These are phyloP conservation scores for Ramalina peruviana DNA, from an alignment of 495 filamentous ascomycete species.

Conservation along the genomic window DNA sequence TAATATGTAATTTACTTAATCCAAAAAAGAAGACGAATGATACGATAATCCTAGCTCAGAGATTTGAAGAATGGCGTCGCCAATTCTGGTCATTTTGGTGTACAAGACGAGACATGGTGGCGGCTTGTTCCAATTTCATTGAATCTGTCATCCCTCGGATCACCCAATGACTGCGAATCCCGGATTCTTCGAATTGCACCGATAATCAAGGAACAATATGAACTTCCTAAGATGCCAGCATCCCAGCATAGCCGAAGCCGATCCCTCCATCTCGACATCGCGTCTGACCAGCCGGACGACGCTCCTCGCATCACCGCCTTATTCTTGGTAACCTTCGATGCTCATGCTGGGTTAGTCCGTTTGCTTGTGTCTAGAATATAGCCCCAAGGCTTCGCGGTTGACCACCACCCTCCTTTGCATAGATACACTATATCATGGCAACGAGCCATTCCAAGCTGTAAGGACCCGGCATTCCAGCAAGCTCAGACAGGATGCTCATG, in stretches of 20 bases:
- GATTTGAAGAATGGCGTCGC: no score
- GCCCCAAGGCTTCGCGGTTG: constrained; percentile 11
- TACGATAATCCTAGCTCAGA: no score
- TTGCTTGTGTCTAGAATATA: background rate
- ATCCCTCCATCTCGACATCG: constrained; percentile 17
- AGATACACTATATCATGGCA: constrained; percentile 83
- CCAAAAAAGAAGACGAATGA: no score
- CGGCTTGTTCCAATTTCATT: no score
- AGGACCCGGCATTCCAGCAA: constrained; percentile 14
- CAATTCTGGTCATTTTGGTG: no score
- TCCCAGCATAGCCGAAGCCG: constrained; percentile 10
- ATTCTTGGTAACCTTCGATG: constrained; percentile 78
- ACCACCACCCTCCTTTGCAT: background rate
- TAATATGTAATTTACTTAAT: no score
- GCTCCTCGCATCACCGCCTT: constrained; percentile 66
- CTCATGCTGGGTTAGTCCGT: constrained; percentile 55
- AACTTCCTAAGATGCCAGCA: constrained; percentile 5
- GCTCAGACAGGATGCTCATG: background rate
- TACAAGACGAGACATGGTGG: no score
- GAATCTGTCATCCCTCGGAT: no score
- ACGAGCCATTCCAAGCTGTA: constrained; percentile 46
- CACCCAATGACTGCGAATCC: no score
- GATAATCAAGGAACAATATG: background rate
- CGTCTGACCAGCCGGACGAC: constrained; percentile 20
- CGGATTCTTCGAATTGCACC: no score